phyloP scores from a whole-genome alignment of 2,329 filamentous ascomycete genomes.

The Aspergillus spinulosporus region DNA sequence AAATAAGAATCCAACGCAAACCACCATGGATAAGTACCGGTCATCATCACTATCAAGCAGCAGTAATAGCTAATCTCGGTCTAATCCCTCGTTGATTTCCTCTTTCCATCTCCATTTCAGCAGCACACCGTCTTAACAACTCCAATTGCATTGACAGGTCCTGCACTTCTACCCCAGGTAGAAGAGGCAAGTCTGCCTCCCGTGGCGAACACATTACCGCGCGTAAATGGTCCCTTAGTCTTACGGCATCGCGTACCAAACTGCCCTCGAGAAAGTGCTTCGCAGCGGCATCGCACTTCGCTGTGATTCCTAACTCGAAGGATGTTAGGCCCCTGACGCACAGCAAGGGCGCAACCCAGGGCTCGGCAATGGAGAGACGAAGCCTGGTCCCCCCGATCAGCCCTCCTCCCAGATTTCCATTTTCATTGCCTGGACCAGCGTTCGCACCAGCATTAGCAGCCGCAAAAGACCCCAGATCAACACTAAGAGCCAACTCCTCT shows the following conservation, averaged over 20 bases:
- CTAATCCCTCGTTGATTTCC: neutral
- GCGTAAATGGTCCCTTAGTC: slow-evolving; percentile 30
- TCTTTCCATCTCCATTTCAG: neutral
- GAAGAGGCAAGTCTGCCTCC: slow-evolving; percentile 1
- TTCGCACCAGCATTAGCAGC: slow-evolving; percentile 8
- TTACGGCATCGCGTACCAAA: slow-evolving; percentile 28
- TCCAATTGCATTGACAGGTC: slow-evolving; percentile 8
- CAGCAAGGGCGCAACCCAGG: slow-evolving; percentile 34
- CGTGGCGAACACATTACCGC: slow-evolving; percentile 25
- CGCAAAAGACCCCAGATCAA: slow-evolving; percentile 36
- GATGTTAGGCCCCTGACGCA: slow-evolving; percentile 28
- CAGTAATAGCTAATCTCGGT: slow-evolving; percentile 33
- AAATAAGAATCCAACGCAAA: neutral
- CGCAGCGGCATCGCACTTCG: slow-evolving; percentile 32
- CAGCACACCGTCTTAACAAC: slow-evolving; percentile 3
- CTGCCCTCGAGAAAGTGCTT: slow-evolving; percentile 30
- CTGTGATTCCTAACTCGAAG: slow-evolving; percentile 39
- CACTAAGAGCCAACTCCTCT: slow-evolving; percentile 25
- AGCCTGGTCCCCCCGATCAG: slow-evolving; percentile 27
- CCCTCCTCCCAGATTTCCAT: neutral
- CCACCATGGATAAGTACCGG: too few relatives aligned
- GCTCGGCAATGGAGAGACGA: slow-evolving; percentile 27
- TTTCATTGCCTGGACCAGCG: neutral
- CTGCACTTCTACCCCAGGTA: slow-evolving; percentile 9
- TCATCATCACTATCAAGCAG: slow-evolving; percentile 21